Evolutionary conservation across 352 stramenopile genomes (phyloP).

Genomic region (Pythium rishiriense): DNA sequence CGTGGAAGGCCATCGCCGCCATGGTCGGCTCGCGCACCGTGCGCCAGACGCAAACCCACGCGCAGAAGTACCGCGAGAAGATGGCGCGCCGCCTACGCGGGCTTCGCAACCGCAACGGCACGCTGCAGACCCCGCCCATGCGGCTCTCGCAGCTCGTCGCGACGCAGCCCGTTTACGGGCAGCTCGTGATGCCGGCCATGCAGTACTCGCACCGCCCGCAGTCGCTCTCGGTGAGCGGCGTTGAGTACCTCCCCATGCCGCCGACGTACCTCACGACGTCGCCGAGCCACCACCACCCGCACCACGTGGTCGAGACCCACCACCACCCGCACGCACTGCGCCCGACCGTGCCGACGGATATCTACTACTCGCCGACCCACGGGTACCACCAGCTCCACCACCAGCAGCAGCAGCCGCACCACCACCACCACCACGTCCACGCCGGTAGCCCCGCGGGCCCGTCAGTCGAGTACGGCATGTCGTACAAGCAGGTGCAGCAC

Average conservation of each 20-base stretch:
- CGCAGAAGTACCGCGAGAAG: constrained; percentile 72
- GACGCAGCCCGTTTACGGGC: constrained; percentile 22
- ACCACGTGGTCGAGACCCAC: constrained; percentile 11
- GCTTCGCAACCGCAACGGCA: constrained; percentile 63
- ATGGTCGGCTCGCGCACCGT: constrained; percentile 68
- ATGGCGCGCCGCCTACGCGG: constrained; percentile 54
- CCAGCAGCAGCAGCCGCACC: constrained; percentile 6
- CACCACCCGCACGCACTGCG: constrained; percentile 13
- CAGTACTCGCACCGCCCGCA: constrained; percentile 24
- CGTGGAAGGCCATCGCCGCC: constrained; percentile 64
- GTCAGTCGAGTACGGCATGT: constrained; percentile 15
- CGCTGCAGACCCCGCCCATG: constrained; percentile 41
- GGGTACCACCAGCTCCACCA: constrained; percentile 13
- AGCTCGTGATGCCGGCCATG: constrained; percentile 29
- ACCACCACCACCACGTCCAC: neutral
- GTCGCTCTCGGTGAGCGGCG: constrained; percentile 19
- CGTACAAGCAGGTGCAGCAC: constrained; percentile 21
- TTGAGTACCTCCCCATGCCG: constrained; percentile 26
- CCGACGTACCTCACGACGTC: constrained; percentile 19
- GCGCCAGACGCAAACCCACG: constrained; percentile 70
- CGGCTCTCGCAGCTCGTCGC: constrained; percentile 21
- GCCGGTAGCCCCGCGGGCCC: constrained; percentile 6
- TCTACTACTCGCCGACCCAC: constrained; percentile 25
- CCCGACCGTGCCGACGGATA: constrained; percentile 22
- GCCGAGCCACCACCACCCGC: constrained; percentile 8